These are phyloP conservation scores for Mycena filopes DNA, from an alignment of 768 basidiomycete genomes.

Conservation along the genomic window DNA sequence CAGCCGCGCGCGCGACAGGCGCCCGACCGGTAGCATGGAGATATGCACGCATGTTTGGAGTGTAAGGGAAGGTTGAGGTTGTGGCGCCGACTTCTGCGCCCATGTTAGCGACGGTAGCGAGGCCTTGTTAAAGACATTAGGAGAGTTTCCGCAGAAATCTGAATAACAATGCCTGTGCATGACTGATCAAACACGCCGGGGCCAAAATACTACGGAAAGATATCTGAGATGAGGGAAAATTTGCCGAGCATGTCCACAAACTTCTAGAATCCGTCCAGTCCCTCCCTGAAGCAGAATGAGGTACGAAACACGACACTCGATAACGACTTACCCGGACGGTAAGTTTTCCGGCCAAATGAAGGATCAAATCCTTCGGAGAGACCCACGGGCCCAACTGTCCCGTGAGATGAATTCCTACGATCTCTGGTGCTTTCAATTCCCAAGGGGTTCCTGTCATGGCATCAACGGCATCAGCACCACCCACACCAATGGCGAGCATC, in stretches of 20 bases:
- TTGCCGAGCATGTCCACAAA: background rate
- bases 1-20: conserved; percentile 88
- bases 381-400: conserved; percentile 92
- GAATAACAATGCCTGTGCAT: conserved; percentile 79
- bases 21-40: conserved; percentile 90
- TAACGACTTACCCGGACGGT: conserved; percentile 81
- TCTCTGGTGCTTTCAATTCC: conserved; percentile 76
- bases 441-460: conserved; percentile 98
- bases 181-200: conserved; percentile 90
- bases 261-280: conserved; percentile 92
- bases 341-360: conserved; percentile 92
- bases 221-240: too few species aligned
- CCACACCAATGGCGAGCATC: conserved; percentile 97
- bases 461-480: conserved; percentile 98
- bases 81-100: conserved; percentile 99
- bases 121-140: conserved; percentile 53
- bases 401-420: conserved; percentile 77
- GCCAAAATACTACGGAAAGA: conserved; percentile 75
- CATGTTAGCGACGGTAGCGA: conserved; percentile 99
- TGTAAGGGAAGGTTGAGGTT: conserved; percentile 97
- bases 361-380: conserved; percentile 95
- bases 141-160: background rate
- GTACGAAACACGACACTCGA: background rate
- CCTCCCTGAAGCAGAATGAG: conserved; percentile 72
- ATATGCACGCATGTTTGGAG: conserved; percentile 88